A percentile compares a stretch with the other conserved stretches of the same genome.
Evolutionary conservation across 2,329 filamentous ascomycete species (phyloP).

Genomic region (Pseudogymnoascus sp.): DNA sequence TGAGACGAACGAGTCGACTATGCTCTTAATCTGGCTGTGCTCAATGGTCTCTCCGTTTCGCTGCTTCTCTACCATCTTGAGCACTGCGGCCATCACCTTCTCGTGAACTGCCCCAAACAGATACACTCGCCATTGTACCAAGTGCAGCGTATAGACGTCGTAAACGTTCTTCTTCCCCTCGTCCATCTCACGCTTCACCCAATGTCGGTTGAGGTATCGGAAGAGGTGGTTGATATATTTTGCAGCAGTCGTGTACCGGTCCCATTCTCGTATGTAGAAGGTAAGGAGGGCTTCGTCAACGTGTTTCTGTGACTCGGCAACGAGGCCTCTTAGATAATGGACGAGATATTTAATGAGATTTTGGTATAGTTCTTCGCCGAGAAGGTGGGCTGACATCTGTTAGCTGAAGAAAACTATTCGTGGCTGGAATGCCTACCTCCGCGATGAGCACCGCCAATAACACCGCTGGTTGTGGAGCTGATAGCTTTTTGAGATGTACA

Average conservation of each 20-base stretch:
- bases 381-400: slow-evolving; percentile 64
- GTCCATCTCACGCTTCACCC: slow-evolving; percentile 98
- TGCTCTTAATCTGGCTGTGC: slow-evolving; percentile 90
- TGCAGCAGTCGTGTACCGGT: slow-evolving; percentile 86
- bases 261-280: slow-evolving; percentile 97
- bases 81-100: slow-evolving; percentile 90
- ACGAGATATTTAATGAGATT: slow-evolving; percentile 82
- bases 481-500: slow-evolving; percentile 96
- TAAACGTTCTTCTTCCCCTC: slow-evolving; percentile 98
- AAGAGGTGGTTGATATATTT: slow-evolving; percentile 98
- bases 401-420: slow-evolving; percentile 14
- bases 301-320: slow-evolving; percentile 66
- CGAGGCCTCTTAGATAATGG: slow-evolving; percentile 62
- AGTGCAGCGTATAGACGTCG: slow-evolving; percentile 92
- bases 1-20: slow-evolving; percentile 94
- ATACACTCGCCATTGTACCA: slow-evolving; percentile 91
- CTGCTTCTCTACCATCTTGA: slow-evolving; percentile 95
- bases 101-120: slow-evolving; percentile 76
- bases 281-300: slow-evolving; percentile 80
- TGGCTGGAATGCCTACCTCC: slow-evolving; percentile 48
- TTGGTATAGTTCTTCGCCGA: slow-evolving; percentile 93
- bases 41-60: slow-evolving; percentile 97
- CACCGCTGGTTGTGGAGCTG: slow-evolving; percentile 39
- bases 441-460: slow-evolving; percentile 51
- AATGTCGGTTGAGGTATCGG: slow-evolving; percentile 91